phyloP scores from a whole-genome alignment of 2,329 filamentous ascomycete species.

The Colletotrichum sublineola region DNA sequence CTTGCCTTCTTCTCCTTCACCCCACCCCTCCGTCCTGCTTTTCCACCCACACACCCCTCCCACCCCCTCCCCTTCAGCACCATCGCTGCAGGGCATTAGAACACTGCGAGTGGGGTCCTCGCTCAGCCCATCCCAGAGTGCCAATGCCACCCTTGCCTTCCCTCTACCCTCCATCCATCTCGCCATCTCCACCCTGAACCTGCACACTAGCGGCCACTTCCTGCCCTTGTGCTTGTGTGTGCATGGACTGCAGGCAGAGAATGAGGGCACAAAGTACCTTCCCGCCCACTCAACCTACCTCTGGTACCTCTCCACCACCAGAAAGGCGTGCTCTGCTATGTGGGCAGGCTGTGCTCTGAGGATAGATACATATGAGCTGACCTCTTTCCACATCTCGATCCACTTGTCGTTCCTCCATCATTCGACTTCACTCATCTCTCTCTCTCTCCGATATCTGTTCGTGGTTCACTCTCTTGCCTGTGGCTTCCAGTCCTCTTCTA shows the following conservation, averaged over 20 bases:
- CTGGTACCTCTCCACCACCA: constrained; percentile 28
- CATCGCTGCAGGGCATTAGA: constrained; percentile 42
- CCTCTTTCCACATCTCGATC: constrained; percentile 43
- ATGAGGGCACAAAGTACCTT: constrained; percentile 15
- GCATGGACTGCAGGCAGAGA: constrained; percentile 11
- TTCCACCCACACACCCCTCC: background rate
- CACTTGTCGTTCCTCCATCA: constrained; percentile 35
- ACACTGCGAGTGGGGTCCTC: constrained; percentile 29
- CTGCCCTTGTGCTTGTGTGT: constrained; percentile 38
- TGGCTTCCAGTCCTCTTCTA: constrained; percentile 33
- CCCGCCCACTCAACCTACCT: background rate
- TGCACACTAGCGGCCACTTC: constrained; percentile 36
- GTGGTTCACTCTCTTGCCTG: constrained; percentile 34
- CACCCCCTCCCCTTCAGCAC: constrained; percentile 9
- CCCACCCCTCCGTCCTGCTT: background rate
- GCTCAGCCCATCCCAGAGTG: constrained; percentile 39
- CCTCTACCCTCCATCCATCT: constrained; percentile 37
- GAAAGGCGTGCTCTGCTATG: constrained; percentile 32
- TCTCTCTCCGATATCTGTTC: constrained; percentile 23
- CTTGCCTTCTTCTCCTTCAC: background rate
- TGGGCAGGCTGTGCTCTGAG: constrained; percentile 44
- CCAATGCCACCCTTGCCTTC: constrained; percentile 37
- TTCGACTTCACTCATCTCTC: constrained; percentile 43
- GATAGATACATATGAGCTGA: constrained; percentile 45
- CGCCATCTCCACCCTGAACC: constrained; percentile 36